Conservation (phyloP, 495 filamentous ascomycete genomes). For the Daldinia bambusicola region DNA sequence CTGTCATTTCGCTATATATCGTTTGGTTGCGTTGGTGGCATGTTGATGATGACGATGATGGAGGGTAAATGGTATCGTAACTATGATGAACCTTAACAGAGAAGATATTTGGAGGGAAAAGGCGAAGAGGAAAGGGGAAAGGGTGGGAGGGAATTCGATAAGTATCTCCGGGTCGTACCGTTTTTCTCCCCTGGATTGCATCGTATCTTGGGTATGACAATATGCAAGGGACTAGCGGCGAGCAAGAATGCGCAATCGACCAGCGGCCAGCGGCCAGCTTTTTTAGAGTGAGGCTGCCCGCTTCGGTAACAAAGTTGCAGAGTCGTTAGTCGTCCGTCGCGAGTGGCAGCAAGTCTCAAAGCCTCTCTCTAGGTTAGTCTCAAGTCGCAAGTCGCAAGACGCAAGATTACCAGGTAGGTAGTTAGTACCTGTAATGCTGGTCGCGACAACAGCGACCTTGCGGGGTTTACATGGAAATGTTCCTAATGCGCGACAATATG, state of each 20-base stretch:
- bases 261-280: slow-evolving; percentile 11
- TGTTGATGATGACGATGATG: slow-evolving; percentile 17
- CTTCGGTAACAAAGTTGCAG: slow-evolving; percentile 17
- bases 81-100: slow-evolving; percentile 13
- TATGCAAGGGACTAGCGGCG: slow-evolving; percentile 48
- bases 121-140: slow-evolving; percentile 1
- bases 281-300: slow-evolving; percentile 33
- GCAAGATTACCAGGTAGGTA: too few species aligned
- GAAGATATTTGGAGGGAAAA: slow-evolving; percentile 18
- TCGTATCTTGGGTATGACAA: slow-evolving; percentile 49
- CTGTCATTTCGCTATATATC: slow-evolving; percentile 43
- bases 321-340: slow-evolving; percentile 3
- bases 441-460: slow-evolving; percentile 32
- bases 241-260: slow-evolving; percentile 43
- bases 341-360: too few species aligned
- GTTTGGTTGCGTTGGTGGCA: slow-evolving; percentile 31
- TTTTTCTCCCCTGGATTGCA: slow-evolving; percentile 21
- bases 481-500: slow-evolving; percentile 43
- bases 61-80: slow-evolving; percentile 41
- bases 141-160: slow-evolving; percentile 25
- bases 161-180: slow-evolving; percentile 29
- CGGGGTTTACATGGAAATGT: slow-evolving; percentile 40
- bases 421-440: not conserved
- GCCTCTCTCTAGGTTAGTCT: not conserved
- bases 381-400: not conserved